Conservation (phyloP, 2,329 filamentous ascomycete species). For the Exophiala dermatitidis region DNA sequence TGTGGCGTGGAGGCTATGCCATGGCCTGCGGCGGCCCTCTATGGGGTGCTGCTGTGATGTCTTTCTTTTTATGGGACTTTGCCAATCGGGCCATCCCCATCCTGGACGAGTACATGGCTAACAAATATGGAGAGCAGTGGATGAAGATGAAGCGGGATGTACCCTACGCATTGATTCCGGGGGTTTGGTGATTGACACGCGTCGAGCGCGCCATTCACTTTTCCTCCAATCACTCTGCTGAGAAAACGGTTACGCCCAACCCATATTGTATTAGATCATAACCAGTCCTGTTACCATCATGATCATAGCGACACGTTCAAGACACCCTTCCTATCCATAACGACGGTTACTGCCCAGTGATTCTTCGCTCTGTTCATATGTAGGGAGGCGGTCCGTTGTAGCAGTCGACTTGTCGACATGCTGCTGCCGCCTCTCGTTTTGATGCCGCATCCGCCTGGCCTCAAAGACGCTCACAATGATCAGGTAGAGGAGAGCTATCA, state of each 20-base stretch:
- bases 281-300: background rate
- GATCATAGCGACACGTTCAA: background rate
- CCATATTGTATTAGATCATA: no score
- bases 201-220: no score
- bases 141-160: conserved; percentile 35
- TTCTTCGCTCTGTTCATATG: conserved; percentile 22
- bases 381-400: conserved; percentile 14
- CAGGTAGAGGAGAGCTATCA: conserved; percentile 42
- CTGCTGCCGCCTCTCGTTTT: conserved; percentile 9
- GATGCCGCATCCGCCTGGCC: conserved; percentile 10
- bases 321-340: background rate
- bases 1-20: conserved; percentile 47
- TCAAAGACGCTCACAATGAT: conserved; percentile 26
- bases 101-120: no score
- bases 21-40: conserved; percentile 44
- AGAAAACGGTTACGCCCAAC: no score
- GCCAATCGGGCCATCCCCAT: no score
- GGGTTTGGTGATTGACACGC: conserved; percentile 27
- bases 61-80: no score
- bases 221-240: no score
- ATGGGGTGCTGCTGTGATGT: conserved; percentile 36
- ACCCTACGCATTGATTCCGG: conserved; percentile 37
- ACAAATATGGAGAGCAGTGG: no score
- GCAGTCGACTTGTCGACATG: conserved; percentile 3
- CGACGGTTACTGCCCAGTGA: conserved; percentile 9